phyloP scores from a whole-genome alignment of 179 eudicot species.

The Gypsophila paniculata region DNA sequence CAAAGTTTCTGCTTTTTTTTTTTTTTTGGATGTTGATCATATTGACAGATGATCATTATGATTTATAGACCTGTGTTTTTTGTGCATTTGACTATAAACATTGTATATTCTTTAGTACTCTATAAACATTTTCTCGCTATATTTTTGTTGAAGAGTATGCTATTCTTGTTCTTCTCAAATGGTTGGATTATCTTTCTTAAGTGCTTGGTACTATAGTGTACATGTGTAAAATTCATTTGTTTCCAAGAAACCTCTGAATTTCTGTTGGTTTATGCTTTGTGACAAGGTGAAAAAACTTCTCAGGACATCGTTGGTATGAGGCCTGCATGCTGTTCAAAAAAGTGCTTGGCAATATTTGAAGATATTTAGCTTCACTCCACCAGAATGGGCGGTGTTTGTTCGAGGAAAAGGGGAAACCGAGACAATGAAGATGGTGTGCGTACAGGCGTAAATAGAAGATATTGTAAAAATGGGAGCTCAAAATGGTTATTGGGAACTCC shows the following conservation, averaged over 20 bases:
- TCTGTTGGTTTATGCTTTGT: constrained; percentile 15
- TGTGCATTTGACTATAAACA: not conserved
- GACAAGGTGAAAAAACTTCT: constrained; percentile 13
- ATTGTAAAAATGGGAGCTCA: constrained; percentile 76
- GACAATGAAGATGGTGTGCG: constrained; percentile 59
- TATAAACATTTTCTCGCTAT: not conserved
- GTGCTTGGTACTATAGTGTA: not conserved
- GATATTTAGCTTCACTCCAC: constrained; percentile 18
- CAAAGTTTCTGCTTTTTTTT: too few relatives aligned
- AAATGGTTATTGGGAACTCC: constrained; percentile 74
- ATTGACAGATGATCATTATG: not conserved
- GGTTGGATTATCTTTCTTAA: not conserved
- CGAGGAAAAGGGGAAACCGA: constrained; percentile 74
- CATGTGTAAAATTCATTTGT: not conserved
- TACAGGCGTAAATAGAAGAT: constrained; percentile 55
- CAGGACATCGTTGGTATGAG: constrained; percentile 20
- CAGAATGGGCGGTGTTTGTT: constrained; percentile 76
- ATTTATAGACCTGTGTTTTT: not conserved
- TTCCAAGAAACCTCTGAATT: not conserved
- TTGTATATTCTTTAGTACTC: not conserved
- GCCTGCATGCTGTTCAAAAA: not conserved
- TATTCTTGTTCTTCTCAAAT: not conserved
- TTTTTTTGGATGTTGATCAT: too few relatives aligned
- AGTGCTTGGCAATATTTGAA: constrained; percentile 11
- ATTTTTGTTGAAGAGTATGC: not conserved